phyloP scores from a whole-genome alignment of 495 filamentous ascomycete species.

The Aspergillus homomorphus region DNA sequence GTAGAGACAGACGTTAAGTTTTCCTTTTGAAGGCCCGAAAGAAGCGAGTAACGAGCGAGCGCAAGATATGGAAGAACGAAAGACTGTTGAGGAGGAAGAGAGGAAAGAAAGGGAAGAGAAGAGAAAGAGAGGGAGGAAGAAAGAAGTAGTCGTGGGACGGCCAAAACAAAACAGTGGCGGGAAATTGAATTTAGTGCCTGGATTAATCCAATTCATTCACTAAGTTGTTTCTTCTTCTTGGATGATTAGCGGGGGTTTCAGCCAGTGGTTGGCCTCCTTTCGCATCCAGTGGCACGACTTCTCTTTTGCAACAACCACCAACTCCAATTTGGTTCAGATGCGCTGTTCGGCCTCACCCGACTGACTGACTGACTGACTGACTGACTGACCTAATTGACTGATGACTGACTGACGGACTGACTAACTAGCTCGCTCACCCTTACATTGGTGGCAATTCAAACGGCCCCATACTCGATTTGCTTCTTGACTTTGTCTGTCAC shows the following conservation, averaged over 20 bases:
- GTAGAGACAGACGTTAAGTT: conserved; percentile 15
- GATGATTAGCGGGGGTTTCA: conserved; percentile 16
- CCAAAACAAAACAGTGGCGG: neutral
- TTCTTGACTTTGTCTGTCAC: neutral
- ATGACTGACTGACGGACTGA: neutral
- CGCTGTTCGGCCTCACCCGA: conserved; percentile 7
- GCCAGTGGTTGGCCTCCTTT: neutral
- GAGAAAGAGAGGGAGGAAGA: conserved; percentile 8
- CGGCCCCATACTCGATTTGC: neutral
- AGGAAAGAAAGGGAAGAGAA: conserved; percentile 8
- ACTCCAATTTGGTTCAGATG: neutral
- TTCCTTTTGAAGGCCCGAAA: conserved; percentile 1
- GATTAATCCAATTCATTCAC: neutral
- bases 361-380: neutral
- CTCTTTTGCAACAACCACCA: neutral
- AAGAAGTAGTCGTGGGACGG: neutral
- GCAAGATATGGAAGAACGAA: conserved; percentile 14
- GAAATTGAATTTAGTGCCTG: conserved; percentile 1
- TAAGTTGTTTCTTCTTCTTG: neutral
- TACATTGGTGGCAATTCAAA: neutral
- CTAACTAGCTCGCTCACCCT: neutral
- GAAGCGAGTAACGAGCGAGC: conserved; percentile 17
- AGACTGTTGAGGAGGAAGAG: conserved; percentile 14
- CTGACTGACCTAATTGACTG: neutral
- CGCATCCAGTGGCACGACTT: neutral